phyloP scores from a whole-genome alignment of 352 stramenopile species.

The Phytophthora idaei region DNA sequence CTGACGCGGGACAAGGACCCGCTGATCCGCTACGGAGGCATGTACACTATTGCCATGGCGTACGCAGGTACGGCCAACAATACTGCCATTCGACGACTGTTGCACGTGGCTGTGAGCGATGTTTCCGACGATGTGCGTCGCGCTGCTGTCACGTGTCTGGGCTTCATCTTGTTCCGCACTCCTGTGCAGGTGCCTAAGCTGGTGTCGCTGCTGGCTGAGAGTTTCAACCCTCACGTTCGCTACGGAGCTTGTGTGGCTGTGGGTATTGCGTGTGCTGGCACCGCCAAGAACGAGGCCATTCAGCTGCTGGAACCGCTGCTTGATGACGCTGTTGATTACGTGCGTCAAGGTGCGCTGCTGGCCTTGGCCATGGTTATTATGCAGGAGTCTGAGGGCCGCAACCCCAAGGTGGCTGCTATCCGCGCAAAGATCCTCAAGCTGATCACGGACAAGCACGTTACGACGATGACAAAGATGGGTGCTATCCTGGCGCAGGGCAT shows the following conservation, averaged over 20 bases:
- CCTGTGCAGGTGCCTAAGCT: conserved; percentile 93
- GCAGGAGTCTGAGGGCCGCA: conserved; percentile 94
- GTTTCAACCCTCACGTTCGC: conserved; percentile 99
- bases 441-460: conserved; percentile 98
- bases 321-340: conserved; percentile 98
- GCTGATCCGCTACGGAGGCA: conserved; percentile 97
- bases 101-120: conserved; percentile 99
- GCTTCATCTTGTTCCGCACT: conserved; percentile 98
- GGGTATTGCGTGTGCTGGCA: conserved; percentile 97
- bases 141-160: conserved; percentile 96
- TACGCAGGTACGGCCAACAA: conserved; percentile 99
- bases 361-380: conserved; percentile 98
- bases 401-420: conserved; percentile 87
- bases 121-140: conserved; percentile 99
- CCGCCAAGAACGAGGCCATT: conserved; percentile 96
- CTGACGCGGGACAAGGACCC: conserved; percentile 97
- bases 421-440: conserved; percentile 89
- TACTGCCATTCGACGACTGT: conserved; percentile 94
- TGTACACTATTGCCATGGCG: conserved; percentile 97
- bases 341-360: conserved; percentile 97
- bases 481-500: conserved; percentile 97
- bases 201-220: conserved; percentile 97
- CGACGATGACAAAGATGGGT: conserved; percentile 99
- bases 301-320: conserved; percentile 97
- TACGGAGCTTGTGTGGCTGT: conserved; percentile 99